phyloP scores from a whole-genome alignment of 2,329 filamentous ascomycete genomes.

The Teratosphaeria nubilosa region DNA sequence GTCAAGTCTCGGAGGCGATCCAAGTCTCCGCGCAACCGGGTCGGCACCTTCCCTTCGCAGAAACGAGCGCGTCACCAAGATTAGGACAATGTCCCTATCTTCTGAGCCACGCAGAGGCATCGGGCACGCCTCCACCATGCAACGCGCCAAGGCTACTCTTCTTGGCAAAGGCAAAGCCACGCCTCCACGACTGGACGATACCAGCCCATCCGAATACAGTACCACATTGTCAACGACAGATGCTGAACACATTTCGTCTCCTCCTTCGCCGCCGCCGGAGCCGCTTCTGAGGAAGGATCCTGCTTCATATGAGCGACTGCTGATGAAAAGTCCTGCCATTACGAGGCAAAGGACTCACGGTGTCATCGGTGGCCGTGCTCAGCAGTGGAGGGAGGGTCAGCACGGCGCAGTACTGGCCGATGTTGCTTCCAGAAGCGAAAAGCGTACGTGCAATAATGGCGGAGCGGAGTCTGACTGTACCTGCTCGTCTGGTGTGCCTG shows the following conservation, averaged over 20 bases:
- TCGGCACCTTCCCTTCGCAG: slow-evolving; percentile 10
- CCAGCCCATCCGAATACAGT: slow-evolving; percentile 20
- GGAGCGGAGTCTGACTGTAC: neutral
- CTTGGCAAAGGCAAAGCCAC: slow-evolving; percentile 2
- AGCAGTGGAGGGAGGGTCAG: neutral
- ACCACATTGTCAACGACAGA: slow-evolving; percentile 7
- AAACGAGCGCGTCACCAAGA: neutral
- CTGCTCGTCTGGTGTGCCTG: neutral
- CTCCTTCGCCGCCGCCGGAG: neutral
- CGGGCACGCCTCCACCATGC: slow-evolving; percentile 3
- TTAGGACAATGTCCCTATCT: slow-evolving; percentile 6
- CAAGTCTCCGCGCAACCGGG: slow-evolving; percentile 11
- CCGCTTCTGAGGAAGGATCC: slow-evolving; percentile 11
- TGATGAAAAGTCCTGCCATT: neutral
- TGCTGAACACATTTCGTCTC: slow-evolving; percentile 1
- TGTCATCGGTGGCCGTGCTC: neutral
- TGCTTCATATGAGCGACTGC: slow-evolving; percentile 3
- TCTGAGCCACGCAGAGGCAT: slow-evolving; percentile 7
- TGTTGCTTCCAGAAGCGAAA: neutral
- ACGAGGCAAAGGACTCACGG: neutral
- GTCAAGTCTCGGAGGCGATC: slow-evolving; percentile 6
- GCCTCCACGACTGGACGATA: slow-evolving; percentile 4
- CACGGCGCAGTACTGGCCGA: neutral
- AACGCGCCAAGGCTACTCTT: slow-evolving; percentile 2
- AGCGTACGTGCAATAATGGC: neutral